phyloP scores from a whole-genome alignment of 1,139 yeast species.

The Saccharomyces hybrid region DNA sequence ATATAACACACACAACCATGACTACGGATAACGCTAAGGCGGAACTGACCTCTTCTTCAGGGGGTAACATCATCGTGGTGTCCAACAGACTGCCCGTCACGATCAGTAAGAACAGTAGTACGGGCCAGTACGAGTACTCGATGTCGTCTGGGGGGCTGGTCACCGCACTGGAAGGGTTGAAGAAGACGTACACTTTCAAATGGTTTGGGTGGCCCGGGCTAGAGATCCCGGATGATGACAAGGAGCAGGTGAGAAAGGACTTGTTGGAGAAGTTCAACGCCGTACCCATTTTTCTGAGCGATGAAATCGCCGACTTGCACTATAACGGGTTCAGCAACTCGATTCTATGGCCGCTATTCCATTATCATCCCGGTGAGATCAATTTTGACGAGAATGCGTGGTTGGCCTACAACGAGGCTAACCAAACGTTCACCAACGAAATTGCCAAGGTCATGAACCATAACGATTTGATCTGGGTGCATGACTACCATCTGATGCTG shows the following conservation, averaged over 20 bases:
- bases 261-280: conserved; percentile 75
- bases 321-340: conserved; percentile 92
- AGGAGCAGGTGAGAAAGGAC: conserved; percentile 59
- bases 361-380: conserved; percentile 99
- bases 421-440: conserved; percentile 68
- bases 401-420: conserved; percentile 97
- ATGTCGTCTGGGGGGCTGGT: conserved; percentile 98
- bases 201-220: conserved; percentile 99
- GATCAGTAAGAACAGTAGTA: conserved; percentile 50
- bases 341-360: conserved; percentile 96
- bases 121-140: conserved; percentile 61
- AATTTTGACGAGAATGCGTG: conserved; percentile 96
- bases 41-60: background rate
- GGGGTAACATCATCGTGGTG: conserved; percentile 78
- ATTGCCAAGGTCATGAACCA: conserved; percentile 68
- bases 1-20: background rate
- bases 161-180: conserved; percentile 88
- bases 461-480: conserved; percentile 93
- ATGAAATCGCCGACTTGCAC: conserved; percentile 88
- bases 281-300: conserved; percentile 80
- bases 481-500: conserved; percentile 94
- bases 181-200: conserved; percentile 77
- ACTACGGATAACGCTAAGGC: background rate
- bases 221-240: conserved; percentile 75
- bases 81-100: conserved; percentile 95